Evolutionary conservation across 805 yeast genomes (phyloP).

Genomic region (Starmerella geochares): DNA sequence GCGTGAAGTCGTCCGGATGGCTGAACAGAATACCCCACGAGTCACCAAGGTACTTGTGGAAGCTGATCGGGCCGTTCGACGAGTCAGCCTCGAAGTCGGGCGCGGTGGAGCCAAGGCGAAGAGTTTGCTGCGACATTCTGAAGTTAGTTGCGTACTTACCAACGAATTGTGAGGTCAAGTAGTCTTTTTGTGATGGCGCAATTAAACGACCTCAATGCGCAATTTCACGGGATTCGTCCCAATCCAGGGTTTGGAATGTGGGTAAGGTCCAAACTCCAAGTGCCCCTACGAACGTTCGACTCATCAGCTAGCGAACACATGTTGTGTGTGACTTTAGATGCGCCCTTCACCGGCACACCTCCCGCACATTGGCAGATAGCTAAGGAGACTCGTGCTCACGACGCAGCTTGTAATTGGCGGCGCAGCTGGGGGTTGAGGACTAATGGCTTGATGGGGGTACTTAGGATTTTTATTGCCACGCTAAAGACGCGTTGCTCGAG

Average conservation of each 20-base stretch:
- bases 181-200: constrained; percentile 1
- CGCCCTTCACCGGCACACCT: too few relatives aligned
- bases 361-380: too few relatives aligned
- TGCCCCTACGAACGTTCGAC: background rate
- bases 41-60: constrained; percentile 79
- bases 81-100: constrained; percentile 83
- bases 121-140: constrained; percentile 24
- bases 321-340: too few relatives aligned
- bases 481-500: too few relatives aligned
- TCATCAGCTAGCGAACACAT: background rate
- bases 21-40: constrained; percentile 84
- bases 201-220: background rate
- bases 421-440: too few relatives aligned
- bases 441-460: too few relatives aligned
- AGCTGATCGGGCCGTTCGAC: constrained; percentile 71
- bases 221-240: constrained; percentile 8
- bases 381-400: too few relatives aligned
- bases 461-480: too few relatives aligned
- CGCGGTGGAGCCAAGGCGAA: constrained; percentile 76
- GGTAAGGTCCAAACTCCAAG: background rate
- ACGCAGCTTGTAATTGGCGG: too few relatives aligned
- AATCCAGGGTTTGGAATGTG: background rate
- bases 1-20: constrained; percentile 95
- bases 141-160: background rate
- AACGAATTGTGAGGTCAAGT: background rate